These are phyloP conservation scores for Trypethelium eluteriae DNA, from an alignment of 495 filamentous ascomycete species.

Conservation along the genomic window DNA sequence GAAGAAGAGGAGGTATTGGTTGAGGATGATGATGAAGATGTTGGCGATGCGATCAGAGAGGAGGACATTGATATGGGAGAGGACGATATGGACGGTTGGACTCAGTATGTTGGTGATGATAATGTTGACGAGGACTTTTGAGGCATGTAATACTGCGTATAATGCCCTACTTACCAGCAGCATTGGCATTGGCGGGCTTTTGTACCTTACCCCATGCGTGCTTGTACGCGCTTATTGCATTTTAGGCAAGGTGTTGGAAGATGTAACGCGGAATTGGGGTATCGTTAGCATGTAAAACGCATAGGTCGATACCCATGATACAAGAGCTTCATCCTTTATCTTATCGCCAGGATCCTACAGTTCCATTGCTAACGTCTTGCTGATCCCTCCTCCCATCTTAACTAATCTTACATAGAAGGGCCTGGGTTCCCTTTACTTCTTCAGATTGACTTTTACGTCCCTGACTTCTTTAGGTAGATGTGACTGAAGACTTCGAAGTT, in stretches of 20 bases:
- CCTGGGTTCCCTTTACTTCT: neutral
- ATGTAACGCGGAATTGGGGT: neutral
- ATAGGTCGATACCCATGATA: neutral
- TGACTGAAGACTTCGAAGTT: constrained; percentile 37
- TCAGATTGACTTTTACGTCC: too few species aligned
- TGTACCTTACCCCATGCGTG: neutral
- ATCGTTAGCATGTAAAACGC: neutral
- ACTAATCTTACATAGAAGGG: neutral
- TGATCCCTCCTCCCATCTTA: neutral
- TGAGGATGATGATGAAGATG: constrained; percentile 18
- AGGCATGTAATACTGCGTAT: neutral
- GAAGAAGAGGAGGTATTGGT: constrained; percentile 7
- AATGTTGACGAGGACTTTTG: constrained; percentile 2
- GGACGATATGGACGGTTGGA: constrained; percentile 5
- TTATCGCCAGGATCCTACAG: neutral
- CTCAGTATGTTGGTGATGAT: neutral
- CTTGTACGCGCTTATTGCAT: neutral
- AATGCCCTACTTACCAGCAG: neutral
- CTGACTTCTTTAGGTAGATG: constrained; percentile 13
- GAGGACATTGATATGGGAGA: constrained; percentile 12
- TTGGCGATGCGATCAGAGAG: neutral
- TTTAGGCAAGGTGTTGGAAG: constrained; percentile 1
- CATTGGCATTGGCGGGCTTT: neutral
- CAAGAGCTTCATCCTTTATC: too few species aligned
- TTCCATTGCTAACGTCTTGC: neutral